These are phyloP conservation scores for Durusdinium trenchii DNA, from an alignment of 73 alveolate species.

Conservation along the genomic window DNA sequence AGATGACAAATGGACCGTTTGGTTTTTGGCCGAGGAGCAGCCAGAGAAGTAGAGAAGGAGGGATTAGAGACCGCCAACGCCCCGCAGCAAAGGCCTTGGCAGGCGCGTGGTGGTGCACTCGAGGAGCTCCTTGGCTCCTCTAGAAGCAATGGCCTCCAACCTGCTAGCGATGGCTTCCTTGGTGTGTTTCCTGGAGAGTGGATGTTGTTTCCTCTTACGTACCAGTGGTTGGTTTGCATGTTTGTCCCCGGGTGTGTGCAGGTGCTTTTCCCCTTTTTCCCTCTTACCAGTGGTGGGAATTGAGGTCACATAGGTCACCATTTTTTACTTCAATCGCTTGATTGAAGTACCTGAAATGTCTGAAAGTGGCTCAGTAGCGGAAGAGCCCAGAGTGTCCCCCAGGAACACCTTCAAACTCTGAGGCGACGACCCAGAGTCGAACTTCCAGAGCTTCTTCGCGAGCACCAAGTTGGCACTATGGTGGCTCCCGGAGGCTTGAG, in stretches of 20 bases:
- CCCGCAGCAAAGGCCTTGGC: conserved; percentile 31
- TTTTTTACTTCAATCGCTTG: neutral
- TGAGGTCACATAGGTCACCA: neutral
- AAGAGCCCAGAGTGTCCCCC: neutral
- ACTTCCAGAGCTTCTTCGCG: conserved; percentile 70
- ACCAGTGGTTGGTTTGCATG: neutral
- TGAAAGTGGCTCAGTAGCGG: too few species aligned
- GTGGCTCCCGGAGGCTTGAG: conserved; percentile 87
- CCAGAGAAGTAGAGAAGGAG: too few species aligned
- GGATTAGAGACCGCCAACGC: neutral
- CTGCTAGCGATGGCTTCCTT: too few species aligned
- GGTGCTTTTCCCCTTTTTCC: neutral
- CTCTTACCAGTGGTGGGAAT: neutral
- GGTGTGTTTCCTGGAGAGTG: too few species aligned
- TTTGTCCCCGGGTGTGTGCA: neutral
- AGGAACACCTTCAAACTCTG: neutral
- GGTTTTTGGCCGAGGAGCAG: too few species aligned
- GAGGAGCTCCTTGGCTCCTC: conserved; percentile 24
- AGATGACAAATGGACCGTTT: too few species aligned
- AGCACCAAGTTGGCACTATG: conserved; percentile 81
- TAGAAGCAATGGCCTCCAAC: too few species aligned
- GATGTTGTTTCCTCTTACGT: neutral
- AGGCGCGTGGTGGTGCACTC: conserved; percentile 84
- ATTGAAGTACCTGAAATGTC: too few species aligned
- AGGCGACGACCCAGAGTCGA: conserved; percentile 80